Evolutionary conservation across 164 flowering plant species (phyloP).

Genomic region (Stephania yunnanensis): DNA sequence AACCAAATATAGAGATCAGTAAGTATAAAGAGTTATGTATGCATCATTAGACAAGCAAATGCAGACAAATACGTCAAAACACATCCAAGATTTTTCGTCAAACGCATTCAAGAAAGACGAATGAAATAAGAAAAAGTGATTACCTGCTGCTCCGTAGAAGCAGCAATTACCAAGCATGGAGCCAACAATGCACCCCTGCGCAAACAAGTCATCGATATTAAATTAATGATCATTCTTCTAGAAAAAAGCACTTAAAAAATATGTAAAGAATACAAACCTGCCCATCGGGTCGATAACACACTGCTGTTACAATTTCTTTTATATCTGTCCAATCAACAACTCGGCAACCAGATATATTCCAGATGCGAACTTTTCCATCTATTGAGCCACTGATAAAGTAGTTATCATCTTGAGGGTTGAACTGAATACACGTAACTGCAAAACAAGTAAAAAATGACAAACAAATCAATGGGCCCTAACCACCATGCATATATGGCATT

Average conservation of each 20-base stretch:
- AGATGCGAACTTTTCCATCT: conserved; percentile 83
- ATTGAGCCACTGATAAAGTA: conserved; percentile 80
- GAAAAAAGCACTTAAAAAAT: no score
- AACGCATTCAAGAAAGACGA: not conserved
- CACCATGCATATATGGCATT: conserved; percentile 47
- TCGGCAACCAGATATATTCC: conserved; percentile 42
- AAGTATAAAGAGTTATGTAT: not conserved
- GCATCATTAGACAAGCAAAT: not conserved
- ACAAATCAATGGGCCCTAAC: conserved; percentile 23
- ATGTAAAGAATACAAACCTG: conserved; percentile 37
- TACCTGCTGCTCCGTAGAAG: conserved; percentile 61
- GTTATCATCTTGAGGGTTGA: conserved; percentile 66
- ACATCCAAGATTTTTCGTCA: not conserved
- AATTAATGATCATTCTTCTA: not conserved
- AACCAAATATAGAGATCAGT: no score
- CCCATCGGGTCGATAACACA: conserved; percentile 62
- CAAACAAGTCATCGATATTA: conserved; percentile 3
- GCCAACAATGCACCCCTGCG: conserved; percentile 73
- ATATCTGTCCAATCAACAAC: conserved; percentile 69
- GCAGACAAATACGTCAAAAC: not conserved
- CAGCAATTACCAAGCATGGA: conserved; percentile 58
- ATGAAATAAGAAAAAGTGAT: conserved; percentile 4
- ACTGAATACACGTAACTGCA: conserved; percentile 68
- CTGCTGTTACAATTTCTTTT: conserved; percentile 75
- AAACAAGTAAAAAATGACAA: conserved; percentile 17